These are phyloP conservation scores for Pseudopyricularia javanii DNA, from an alignment of 2,329 filamentous ascomycete species.

Conservation along the genomic window DNA sequence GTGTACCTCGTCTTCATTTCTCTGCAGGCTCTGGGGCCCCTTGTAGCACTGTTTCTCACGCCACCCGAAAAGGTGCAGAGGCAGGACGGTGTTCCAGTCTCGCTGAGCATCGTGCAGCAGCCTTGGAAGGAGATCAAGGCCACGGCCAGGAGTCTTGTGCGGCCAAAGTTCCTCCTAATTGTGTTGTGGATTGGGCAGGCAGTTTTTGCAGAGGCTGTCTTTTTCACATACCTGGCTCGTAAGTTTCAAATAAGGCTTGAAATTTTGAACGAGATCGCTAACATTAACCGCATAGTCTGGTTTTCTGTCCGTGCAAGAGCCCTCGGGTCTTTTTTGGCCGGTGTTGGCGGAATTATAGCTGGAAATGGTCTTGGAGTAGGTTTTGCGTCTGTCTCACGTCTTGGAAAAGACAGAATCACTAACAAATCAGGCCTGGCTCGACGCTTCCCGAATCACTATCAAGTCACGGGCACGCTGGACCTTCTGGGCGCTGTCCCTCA, in stretches of 20 bases:
- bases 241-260: neutral
- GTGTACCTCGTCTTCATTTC: constrained; percentile 62
- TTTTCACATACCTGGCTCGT: neutral
- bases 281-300: neutral
- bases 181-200: constrained; percentile 58
- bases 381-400: too few relatives aligned
- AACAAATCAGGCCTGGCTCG: neutral
- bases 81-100: constrained; percentile 50
- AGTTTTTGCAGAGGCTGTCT: constrained; percentile 37
- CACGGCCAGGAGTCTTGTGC: constrained; percentile 46
- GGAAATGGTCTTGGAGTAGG: too few relatives aligned
- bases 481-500: neutral
- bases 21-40: constrained; percentile 51
- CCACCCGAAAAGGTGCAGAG: constrained; percentile 49
- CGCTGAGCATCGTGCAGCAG: constrained; percentile 42
- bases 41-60: constrained; percentile 53
- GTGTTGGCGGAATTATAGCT: neutral
- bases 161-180: constrained; percentile 49
- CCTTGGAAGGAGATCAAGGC: constrained; percentile 47
- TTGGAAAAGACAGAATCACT: too few relatives aligned
- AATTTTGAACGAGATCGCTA: neutral
- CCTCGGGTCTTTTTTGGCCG: neutral
- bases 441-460: neutral
- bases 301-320: neutral
- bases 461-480: neutral